A percentile compares a stretch with the other conserved stretches of the same genome.
Conservation (phyloP, 2,329 filamentous ascomycete species). For the Clonostachys sp. region DNA sequence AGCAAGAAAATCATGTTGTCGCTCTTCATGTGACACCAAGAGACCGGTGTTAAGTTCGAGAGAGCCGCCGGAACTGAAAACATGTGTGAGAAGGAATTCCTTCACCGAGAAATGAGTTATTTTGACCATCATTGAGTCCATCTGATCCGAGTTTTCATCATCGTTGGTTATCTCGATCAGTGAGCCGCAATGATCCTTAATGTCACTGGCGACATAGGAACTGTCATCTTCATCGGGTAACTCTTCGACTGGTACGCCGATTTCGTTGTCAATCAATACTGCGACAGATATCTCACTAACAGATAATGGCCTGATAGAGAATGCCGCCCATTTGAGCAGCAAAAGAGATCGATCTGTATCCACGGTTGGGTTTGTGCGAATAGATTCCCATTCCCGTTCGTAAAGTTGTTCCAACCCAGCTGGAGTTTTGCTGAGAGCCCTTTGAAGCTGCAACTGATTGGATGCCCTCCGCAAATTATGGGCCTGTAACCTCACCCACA, state of each 20-base stretch:
- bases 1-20: not conserved
- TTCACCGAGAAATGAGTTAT: not conserved
- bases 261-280: slow-evolving; percentile 6
- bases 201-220: slow-evolving; percentile 17
- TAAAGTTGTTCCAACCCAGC: slow-evolving; percentile 18
- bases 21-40: not conserved
- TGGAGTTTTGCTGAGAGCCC: slow-evolving; percentile 15
- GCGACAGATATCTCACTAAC: slow-evolving; percentile 16
- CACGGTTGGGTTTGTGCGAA: slow-evolving; percentile 3
- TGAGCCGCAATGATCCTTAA: slow-evolving; percentile 17
- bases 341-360: slow-evolving; percentile 14
- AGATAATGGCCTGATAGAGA: slow-evolving; percentile 10
- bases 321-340: slow-evolving; percentile 21
- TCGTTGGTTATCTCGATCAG: slow-evolving; percentile 15
- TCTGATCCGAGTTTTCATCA: fast-evolving
- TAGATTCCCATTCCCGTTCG: slow-evolving; percentile 19
- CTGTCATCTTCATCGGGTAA: slow-evolving; percentile 8
- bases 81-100: not conserved
- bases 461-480: slow-evolving; percentile 12
- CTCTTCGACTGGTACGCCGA: not conserved
- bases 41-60: not conserved
- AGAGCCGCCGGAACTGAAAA: not conserved
- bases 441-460: slow-evolving; percentile 18
- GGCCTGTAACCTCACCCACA: slow-evolving; percentile 23
- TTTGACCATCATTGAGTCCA: not conserved